phyloP scores from a whole-genome alignment of 352 stramenopile species.

The Pythium dissimile region DNA sequence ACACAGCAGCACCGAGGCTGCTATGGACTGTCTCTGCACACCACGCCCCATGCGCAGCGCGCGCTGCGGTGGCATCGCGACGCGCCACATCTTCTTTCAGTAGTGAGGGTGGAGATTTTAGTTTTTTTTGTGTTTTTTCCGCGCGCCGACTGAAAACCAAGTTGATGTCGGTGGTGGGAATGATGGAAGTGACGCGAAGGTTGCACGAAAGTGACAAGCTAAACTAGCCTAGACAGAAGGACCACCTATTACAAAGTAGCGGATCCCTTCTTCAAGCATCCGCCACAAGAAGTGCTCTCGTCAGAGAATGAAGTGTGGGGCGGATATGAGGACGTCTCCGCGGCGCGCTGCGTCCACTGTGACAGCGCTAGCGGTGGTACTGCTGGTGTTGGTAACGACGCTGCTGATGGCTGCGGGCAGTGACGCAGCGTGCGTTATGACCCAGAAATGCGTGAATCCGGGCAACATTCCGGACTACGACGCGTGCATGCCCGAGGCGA shows the following conservation, averaged over 20 bases:
- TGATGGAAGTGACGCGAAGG: conserved; percentile 19
- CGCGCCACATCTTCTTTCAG: conserved; percentile 10
- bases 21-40: conserved; percentile 7
- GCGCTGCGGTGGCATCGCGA: conserved; percentile 9
- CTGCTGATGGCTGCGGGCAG: not conserved
- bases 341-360: not conserved
- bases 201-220: conserved; percentile 11
- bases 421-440: conserved; percentile 56
- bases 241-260: too few relatives aligned
- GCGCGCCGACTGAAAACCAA: conserved; percentile 13
- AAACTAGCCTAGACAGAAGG: too few relatives aligned
- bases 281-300: conserved; percentile 8
- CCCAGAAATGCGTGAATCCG: conserved; percentile 73
- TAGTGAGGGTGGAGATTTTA: not conserved
- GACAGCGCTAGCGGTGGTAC: not conserved
- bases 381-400: not conserved
- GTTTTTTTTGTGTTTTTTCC: conserved; percentile 1
- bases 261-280: conserved; percentile 20
- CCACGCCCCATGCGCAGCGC: not conserved
- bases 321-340: not conserved
- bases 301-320: too few relatives aligned
- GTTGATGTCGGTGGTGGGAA: conserved; percentile 20
- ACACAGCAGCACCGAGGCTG: not conserved
- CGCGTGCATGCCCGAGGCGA: conserved; percentile 64
- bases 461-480: conserved; percentile 70